Evolutionary conservation across 495 filamentous ascomycete genomes (phyloP).

Genomic region (Neurospora sp.): DNA sequence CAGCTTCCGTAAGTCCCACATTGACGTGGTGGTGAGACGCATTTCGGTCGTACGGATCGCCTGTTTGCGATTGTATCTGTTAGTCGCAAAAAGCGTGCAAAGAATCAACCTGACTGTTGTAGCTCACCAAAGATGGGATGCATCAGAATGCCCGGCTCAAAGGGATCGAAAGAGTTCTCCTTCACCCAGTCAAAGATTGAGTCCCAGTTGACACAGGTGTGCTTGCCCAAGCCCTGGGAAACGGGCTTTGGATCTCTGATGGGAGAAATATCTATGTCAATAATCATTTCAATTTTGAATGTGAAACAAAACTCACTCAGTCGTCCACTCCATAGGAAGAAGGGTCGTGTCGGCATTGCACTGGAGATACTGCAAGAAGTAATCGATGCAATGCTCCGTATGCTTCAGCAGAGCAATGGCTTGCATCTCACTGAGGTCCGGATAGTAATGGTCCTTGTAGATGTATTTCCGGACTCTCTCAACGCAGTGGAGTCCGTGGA

Average conservation of each 20-base stretch:
- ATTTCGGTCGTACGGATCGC: slow-evolving; percentile 3
- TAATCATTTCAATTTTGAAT: neutral
- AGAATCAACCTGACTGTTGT: neutral
- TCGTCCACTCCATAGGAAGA: slow-evolving; percentile 3
- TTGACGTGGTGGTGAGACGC: neutral
- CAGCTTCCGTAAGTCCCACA: neutral
- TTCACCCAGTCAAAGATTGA: slow-evolving; percentile 1
- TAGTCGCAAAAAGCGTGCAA: neutral
- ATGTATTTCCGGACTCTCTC: neutral
- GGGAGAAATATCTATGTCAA: neutral
- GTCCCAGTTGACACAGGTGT: slow-evolving; percentile 2
- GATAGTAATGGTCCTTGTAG: slow-evolving; percentile 4
- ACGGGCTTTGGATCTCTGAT: neutral
- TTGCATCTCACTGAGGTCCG: neutral
- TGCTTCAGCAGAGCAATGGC: neutral
- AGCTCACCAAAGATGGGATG: slow-evolving; percentile 4
- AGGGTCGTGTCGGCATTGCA: slow-evolving; percentile 6
- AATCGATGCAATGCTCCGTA: slow-evolving; percentile 5
- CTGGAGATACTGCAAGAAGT: slow-evolving; percentile 7
- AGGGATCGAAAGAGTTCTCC: slow-evolving; percentile 2
- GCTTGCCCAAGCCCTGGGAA: neutral
- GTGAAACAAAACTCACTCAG: neutral
- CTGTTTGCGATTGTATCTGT: neutral
- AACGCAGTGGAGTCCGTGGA: slow-evolving; percentile 4
- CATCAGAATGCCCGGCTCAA: neutral